Evolutionary conservation across 257 asterid species (phyloP).

Genomic region (Solanum peruvianum): DNA sequence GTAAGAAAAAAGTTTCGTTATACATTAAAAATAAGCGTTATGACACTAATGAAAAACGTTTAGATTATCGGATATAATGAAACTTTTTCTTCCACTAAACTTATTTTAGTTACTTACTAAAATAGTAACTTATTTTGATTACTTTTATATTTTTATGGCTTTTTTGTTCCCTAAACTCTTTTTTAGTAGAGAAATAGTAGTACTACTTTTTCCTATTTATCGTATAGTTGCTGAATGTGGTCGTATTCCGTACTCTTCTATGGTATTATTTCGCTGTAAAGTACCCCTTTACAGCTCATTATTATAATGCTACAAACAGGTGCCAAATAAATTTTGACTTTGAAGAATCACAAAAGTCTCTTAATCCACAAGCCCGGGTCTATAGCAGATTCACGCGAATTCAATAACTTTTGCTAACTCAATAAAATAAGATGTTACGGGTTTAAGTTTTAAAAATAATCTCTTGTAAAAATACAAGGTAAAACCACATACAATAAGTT

Average conservation of each 20-base stretch:
- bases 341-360: not conserved
- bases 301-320: not conserved
- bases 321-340: not conserved
- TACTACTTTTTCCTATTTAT: not conserved
- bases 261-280: not conserved
- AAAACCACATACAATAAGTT: too few species aligned
- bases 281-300: not conserved
- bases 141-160: too few species aligned
- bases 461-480: too few species aligned
- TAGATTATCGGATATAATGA: too few species aligned
- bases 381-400: not conserved
- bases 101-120: too few species aligned
- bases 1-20: too few species aligned
- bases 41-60: too few species aligned
- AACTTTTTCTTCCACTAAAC: rapidly evolving
- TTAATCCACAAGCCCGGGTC: not conserved
- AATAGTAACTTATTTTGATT: too few species aligned
- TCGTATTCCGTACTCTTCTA: not conserved
- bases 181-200: not conserved
- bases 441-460: too few species aligned
- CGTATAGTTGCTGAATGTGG: not conserved
- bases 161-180: not conserved
- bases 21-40: too few species aligned
- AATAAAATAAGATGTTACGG: not conserved
- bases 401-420: not conserved